A percentile compares a stretch with the other conserved stretches of the same genome.
phyloP scores from a whole-genome alignment of 495 filamentous ascomycete genomes.

The Aspergillus indologenus region DNA sequence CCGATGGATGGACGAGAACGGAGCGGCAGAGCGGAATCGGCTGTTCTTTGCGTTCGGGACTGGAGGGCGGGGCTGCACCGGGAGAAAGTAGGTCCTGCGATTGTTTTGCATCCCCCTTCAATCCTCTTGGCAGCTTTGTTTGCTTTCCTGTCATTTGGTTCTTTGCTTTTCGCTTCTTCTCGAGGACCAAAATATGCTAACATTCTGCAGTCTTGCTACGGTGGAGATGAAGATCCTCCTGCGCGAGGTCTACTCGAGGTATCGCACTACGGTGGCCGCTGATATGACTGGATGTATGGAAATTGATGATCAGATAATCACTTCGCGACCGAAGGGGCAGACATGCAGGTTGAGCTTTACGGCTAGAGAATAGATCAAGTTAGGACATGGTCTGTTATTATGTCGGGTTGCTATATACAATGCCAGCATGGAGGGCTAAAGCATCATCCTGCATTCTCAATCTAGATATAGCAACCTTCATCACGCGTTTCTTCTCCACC shows the following conservation, averaged over 20 bases:
- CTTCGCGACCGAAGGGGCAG: conserved; percentile 53
- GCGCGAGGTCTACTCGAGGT: conserved; percentile 55
- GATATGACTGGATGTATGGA: conserved; percentile 51
- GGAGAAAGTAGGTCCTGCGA: conserved; percentile 45
- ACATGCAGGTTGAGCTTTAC: conserved; percentile 47
- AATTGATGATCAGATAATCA: conserved; percentile 60
- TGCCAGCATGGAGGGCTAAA: too few relatives aligned
- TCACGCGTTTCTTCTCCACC: too few relatives aligned
- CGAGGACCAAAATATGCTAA: conserved; percentile 32
- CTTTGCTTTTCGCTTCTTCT: not conserved
- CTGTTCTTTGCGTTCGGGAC: conserved; percentile 45
- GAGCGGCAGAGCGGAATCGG: conserved; percentile 37
- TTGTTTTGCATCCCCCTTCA: too few relatives aligned
- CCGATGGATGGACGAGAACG: conserved; percentile 57
- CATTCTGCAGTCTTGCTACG: conserved; percentile 52
- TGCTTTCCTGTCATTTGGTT: conserved; percentile 9
- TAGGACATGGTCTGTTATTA: too few relatives aligned
- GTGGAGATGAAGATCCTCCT: conserved; percentile 64
- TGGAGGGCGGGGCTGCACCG: conserved; percentile 44
- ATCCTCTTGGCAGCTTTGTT: too few relatives aligned
- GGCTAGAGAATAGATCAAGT: too few relatives aligned
- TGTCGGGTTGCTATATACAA: too few relatives aligned
- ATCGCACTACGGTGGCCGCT: conserved; percentile 48
- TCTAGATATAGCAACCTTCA: too few relatives aligned
- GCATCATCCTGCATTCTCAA: too few relatives aligned